Evolutionary conservation across 495 filamentous ascomycete species (phyloP).

Genomic region (Penicillium dipodomyicola): DNA sequence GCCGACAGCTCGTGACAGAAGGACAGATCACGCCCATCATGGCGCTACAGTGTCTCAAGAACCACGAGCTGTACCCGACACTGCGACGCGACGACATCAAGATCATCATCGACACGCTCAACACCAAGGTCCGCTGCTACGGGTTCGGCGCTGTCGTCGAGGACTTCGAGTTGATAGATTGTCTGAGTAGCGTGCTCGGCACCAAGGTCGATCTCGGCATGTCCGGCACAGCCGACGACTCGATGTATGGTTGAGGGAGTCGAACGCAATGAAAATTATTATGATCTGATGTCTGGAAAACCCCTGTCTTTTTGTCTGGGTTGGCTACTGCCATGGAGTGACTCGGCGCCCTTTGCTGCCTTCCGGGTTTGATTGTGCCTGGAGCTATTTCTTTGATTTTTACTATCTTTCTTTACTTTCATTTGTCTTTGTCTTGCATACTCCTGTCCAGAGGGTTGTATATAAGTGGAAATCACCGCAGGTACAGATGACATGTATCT

Average conservation of each 20-base stretch:
- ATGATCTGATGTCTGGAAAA: constrained; percentile 12
- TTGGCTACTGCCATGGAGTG: constrained; percentile 4
- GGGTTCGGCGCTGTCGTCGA: constrained; percentile 72
- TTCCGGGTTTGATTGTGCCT: neutral
- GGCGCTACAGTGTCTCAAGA: constrained; percentile 81
- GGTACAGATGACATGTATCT: neutral
- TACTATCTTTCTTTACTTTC: neutral
- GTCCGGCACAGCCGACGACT: constrained; percentile 31
- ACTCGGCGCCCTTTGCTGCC: neutral
- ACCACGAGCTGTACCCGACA: constrained; percentile 63
- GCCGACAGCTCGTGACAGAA: constrained; percentile 77
- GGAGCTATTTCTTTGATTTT: neutral
- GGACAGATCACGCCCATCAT: constrained; percentile 96
- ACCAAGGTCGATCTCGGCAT: constrained; percentile 54
- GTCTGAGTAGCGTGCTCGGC: constrained; percentile 69
- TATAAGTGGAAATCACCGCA: neutral
- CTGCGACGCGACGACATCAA: constrained; percentile 69
- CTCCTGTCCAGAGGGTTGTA: neutral
- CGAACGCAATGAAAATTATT: constrained; percentile 9
- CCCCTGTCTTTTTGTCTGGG: neutral
- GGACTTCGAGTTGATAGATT: constrained; percentile 89
- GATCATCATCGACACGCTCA: constrained; percentile 67
- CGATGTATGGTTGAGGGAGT: constrained; percentile 36
- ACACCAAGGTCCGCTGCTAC: constrained; percentile 84
- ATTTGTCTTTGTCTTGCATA: neutral